Evolutionary conservation across 2,329 filamentous ascomycete species (phyloP), one percentile per base, ranked within the genome.

Genomic region (Grosmannia huntii): DNA sequence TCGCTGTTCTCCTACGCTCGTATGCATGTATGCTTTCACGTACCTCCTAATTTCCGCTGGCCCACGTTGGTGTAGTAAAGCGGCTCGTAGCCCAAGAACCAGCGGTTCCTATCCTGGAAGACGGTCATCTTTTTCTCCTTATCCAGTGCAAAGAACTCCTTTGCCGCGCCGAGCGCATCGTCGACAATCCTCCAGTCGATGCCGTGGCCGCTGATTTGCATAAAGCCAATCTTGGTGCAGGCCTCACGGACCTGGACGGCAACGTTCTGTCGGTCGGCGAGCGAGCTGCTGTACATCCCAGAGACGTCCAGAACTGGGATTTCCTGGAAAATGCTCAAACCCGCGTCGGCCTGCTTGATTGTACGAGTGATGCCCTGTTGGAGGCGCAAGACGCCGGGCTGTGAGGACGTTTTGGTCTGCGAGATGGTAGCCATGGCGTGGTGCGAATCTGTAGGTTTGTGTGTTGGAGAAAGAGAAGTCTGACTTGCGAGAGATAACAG

Each of bases 261-360:
- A 16, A 54, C n/a, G 9, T 9, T n/a, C 23, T 54, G 52, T 7
- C 52, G 52, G 14, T 54, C 52, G 12, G 31, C 31, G 3, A 54
- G 31, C 10, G 1, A 16, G 52, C 12, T 25, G 52, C 52, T 54
- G 36, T 25, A 25, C 52, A 54, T 54, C 33, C 52, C n/a, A 6
- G 52, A 54, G 10, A 54, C 52, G 33, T 54, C 52, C 16, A 54
- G n/a, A n/a, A 25, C 23, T n/a, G 52, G 52, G 52, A 54, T 54
- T 10, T 54, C 52, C n/a, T 27, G n/a, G 33, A 54, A 54, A 33
- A n/a, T 25, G 44, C 44, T 48, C 11, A 48, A n/a, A 4, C 44
- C 44, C 11, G 16, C 51, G 19, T 10, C 23, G 5, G 21, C 14
- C 2, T 41, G 19, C n/a, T 4, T 10, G 14, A 41, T 27, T 21